A percentile compares a stretch with the other conserved stretches of the same genome.
These are phyloP conservation scores for Cryphonectria naterciae DNA, from an alignment of 2,329 filamentous ascomycete species.

Conservation along the genomic window DNA sequence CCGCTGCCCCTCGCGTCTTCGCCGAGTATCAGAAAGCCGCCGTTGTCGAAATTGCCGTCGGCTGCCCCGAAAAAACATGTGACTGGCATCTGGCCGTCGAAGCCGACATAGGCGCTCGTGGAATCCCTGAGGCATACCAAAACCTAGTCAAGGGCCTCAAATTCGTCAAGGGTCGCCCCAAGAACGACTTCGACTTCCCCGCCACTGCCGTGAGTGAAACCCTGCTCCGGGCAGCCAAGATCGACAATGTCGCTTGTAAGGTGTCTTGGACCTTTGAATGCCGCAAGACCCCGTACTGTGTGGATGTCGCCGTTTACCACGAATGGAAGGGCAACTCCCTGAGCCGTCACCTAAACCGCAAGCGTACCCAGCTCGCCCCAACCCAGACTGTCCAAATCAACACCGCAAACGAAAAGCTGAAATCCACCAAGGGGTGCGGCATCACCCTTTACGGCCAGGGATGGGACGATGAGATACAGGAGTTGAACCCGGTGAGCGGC, in stretches of 20 bases:
- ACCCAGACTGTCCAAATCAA: background rate
- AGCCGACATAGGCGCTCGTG: slow-evolving; percentile 33
- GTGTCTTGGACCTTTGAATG: slow-evolving; percentile 40
- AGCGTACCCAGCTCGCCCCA: background rate
- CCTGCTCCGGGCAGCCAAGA: slow-evolving; percentile 24
- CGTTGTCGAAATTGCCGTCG: slow-evolving; percentile 35
- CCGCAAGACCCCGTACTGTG: slow-evolving; percentile 37
- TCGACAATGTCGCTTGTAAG: slow-evolving; percentile 40
- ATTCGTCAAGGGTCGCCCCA: slow-evolving; percentile 29
- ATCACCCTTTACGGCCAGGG: slow-evolving; percentile 26
- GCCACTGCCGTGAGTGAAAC: background rate
- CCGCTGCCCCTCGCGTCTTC: slow-evolving; percentile 15
- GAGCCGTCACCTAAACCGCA: background rate
- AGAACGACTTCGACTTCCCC: slow-evolving; percentile 17
- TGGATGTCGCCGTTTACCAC: slow-evolving; percentile 43
- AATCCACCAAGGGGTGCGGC: slow-evolving; percentile 26
- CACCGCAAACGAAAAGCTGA: slow-evolving; percentile 16
- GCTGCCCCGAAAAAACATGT: slow-evolving; percentile 39
- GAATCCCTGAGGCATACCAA: slow-evolving; percentile 33
- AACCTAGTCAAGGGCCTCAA: slow-evolving; percentile 34
- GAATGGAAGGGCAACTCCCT: slow-evolving; percentile 34
- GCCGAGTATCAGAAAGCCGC: slow-evolving; percentile 10
- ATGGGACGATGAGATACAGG: slow-evolving; percentile 33
- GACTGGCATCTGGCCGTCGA: slow-evolving; percentile 45
- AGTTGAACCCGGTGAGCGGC: slow-evolving; percentile 14